phyloP scores from a whole-genome alignment of 2,329 filamentous ascomycete species.

The Dryadomyces sulphureus region DNA sequence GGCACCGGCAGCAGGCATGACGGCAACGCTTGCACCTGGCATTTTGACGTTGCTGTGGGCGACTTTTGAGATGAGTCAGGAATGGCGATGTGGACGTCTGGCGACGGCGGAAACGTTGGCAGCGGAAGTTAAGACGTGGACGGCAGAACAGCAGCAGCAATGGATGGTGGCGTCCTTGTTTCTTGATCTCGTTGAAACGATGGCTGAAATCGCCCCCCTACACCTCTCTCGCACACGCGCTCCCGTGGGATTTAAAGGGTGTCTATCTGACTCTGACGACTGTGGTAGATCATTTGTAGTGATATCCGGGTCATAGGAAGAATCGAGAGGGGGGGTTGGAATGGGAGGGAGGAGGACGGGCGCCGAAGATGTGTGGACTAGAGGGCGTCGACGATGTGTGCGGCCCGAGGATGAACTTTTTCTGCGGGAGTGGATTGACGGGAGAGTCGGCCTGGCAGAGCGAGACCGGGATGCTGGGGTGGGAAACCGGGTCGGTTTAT shows the following conservation, averaged over 20 bases:
- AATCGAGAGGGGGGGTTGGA: constrained; percentile 18
- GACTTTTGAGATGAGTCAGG: constrained; percentile 5
- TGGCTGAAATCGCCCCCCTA: constrained; percentile 42
- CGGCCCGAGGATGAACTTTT: constrained; percentile 6
- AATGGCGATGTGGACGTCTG: constrained; percentile 13
- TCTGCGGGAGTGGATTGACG: not conserved
- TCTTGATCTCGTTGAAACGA: too few species aligned
- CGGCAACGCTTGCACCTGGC: constrained; percentile 56
- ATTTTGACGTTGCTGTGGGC: constrained; percentile 33
- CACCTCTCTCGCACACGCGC: constrained; percentile 46
- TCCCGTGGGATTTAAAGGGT: constrained; percentile 61
- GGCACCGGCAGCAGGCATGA: constrained; percentile 46
- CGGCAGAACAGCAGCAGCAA: constrained; percentile 13
- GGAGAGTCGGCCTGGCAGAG: constrained; percentile 6
- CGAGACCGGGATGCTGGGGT: constrained; percentile 2
- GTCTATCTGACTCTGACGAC: constrained; percentile 37
- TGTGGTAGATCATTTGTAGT: constrained; percentile 38
- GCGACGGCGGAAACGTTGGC: constrained; percentile 5
- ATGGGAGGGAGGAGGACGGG: constrained; percentile 1
- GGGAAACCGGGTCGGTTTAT: not conserved
- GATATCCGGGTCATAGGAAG: constrained; percentile 40
- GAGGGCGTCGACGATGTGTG: constrained; percentile 3
- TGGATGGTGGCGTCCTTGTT: constrained; percentile 9
- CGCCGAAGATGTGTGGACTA: not conserved
- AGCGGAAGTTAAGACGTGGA: constrained; percentile 7